A percentile compares a stretch with the other conserved stretches of the same genome.
These are phyloP conservation scores for Diplodia corticola DNA, from an alignment of 2,329 filamentous ascomycete genomes.

Conservation along the genomic window DNA sequence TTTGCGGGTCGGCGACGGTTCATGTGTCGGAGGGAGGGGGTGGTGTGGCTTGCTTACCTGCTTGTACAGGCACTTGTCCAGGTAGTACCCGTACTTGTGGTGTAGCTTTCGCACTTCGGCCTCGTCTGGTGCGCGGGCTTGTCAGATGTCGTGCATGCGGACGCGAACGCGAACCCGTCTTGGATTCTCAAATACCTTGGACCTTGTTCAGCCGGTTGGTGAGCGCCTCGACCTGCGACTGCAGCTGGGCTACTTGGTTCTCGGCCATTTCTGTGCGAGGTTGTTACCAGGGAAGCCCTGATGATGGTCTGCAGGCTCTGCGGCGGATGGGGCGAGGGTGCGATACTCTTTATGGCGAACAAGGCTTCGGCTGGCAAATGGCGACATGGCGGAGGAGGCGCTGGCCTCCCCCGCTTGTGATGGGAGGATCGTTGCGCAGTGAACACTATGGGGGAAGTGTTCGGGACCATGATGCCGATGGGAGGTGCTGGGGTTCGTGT, in stretches of 20 bases:
- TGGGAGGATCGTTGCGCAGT: neutral
- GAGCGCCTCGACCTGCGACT: neutral
- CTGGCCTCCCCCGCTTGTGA: neutral
- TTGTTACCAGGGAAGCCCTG: neutral
- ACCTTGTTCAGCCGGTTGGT: conserved; percentile 3
- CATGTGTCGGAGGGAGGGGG: too few species aligned
- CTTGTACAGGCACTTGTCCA: conserved; percentile 61
- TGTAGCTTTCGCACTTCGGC: conserved; percentile 57
- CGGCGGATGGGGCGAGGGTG: neutral
- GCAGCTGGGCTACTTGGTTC: neutral
- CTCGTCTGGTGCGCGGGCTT: conserved; percentile 42
- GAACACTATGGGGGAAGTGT: neutral
- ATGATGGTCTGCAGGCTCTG: too few species aligned
- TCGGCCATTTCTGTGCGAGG: neutral
- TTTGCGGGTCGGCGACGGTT: too few species aligned
- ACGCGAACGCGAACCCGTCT: too few species aligned
- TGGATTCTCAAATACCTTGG: neutral
- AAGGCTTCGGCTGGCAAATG: neutral
- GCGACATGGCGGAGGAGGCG: neutral
- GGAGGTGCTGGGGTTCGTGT: neutral
- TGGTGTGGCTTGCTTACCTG: too few species aligned
- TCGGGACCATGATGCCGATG: conserved; percentile 5
- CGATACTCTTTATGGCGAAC: neutral
- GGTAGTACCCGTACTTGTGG: conserved; percentile 61
- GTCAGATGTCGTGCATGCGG: neutral